phyloP scores from a whole-genome alignment of 179 eudicot species.

The Silene coronaria region DNA sequence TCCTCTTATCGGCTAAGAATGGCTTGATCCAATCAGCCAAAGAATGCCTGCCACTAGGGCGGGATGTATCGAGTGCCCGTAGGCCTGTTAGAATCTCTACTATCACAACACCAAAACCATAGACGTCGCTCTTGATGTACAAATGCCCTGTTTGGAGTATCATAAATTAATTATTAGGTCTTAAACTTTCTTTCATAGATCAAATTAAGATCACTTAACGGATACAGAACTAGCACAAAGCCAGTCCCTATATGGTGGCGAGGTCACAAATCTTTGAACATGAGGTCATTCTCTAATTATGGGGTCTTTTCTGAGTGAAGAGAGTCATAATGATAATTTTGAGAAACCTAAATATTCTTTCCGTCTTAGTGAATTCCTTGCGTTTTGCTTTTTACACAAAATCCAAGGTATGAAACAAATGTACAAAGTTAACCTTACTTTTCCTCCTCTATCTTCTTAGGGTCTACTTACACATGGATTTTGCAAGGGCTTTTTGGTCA shows the following conservation, averaged over 20 bases:
- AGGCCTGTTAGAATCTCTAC: conserved; percentile 43
- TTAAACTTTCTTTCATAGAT: background rate
- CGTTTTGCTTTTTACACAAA: too few relatives aligned
- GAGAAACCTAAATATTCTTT: too few relatives aligned
- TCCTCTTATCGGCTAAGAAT: conserved; percentile 29
- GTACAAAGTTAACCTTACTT: too few relatives aligned
- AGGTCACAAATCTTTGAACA: too few relatives aligned
- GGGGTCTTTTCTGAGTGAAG: too few relatives aligned
- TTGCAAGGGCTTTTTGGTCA: too few relatives aligned
- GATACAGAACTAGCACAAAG: conserved; percentile 5
- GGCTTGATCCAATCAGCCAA: conserved; percentile 37
- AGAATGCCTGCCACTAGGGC: conserved; percentile 34
- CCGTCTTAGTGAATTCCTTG: too few relatives aligned
- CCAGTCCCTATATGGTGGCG: background rate
- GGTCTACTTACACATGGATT: too few relatives aligned
- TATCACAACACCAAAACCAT: conserved; percentile 43
- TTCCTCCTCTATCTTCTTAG: too few relatives aligned
- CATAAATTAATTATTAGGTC: background rate
- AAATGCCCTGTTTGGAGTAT: conserved; percentile 30
- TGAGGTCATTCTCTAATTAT: too few relatives aligned
- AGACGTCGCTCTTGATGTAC: conserved; percentile 44
- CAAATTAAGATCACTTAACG: background rate
- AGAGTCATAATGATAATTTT: too few relatives aligned
- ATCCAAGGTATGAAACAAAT: too few relatives aligned
- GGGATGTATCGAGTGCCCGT: conserved; percentile 37